Base-by-base conservation (phyloP, 228 moss, liverwort and hornwort genomes). In the Sphagnum magellanicum region DNA sequence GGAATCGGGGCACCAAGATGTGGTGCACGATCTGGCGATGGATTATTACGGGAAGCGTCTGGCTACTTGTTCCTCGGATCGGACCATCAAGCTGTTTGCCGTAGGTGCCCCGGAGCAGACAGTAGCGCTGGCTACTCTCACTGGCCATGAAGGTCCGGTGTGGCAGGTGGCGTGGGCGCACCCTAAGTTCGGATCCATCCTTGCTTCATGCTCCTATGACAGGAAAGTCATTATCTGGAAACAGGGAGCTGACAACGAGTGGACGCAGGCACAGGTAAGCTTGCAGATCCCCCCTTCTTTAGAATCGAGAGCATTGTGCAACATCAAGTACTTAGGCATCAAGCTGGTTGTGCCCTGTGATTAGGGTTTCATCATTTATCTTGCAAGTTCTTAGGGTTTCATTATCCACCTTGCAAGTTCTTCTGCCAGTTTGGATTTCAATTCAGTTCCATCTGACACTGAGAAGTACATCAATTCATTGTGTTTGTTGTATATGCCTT, bases 41-140 rank as follows among this genome's bases (percentile, higher is more conserved):
- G 95, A 92, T 70, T 96, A 89, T 74, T 96, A 92, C 72, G 91
- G 92, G 73, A 91, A 89, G 92, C 81, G 95, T n/a, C 53, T 96
- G 63, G 95, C 95, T 6, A 81, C 91, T 5, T 87, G 91, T 74
- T 92, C 95, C 4, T 96, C 95, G n/a, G 91, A 96, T 78, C 79
- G 95, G 63, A 65, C 87, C 66, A 88, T 96, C 60, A 92, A 88
- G 83, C 70, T 88, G 48, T 84, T 92, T 59, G 75, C 86, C 2
- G 49, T 96, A 5, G 77, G 77, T 48, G 49, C 71, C 5, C 78
- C 76, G 48, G 89, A 85, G 6, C 77, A 64, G 16, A 81, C 90
- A 10, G 48, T 72, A 5, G 70, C 79, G 7, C 70, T 90, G 17
- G 79, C 74, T 13, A 84, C 83, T 16, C 58, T 94, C 67, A 11